Percentiles rank a stretch among this genome's conserved stretches.
phyloP scores from a whole-genome alignment of 2,329 filamentous ascomycete genomes.

The Monosporascus sp. region DNA sequence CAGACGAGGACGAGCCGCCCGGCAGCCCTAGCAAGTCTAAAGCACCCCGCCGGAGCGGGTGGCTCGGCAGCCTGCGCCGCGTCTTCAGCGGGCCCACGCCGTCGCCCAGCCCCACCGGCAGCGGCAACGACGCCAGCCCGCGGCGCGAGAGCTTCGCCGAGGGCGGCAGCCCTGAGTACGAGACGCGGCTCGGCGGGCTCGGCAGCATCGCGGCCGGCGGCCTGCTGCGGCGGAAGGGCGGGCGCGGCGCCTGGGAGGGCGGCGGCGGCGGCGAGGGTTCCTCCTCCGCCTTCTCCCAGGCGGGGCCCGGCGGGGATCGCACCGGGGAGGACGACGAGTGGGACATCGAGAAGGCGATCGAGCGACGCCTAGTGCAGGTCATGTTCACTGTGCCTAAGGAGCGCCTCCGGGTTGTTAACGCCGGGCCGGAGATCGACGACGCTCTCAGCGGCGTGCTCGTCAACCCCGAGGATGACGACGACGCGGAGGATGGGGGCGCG shows the following conservation, averaged over 20 bases:
- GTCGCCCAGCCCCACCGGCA: conserved; percentile 21
- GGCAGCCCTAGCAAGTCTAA: conserved; percentile 55
- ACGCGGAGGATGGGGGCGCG: background rate
- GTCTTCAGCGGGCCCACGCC: conserved; percentile 48
- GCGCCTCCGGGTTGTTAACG: conserved; percentile 83
- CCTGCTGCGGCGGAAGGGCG: conserved; percentile 49
- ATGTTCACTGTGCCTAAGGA: conserved; percentile 94
- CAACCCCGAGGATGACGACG: conserved; percentile 25
- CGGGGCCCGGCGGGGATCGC: conserved; percentile 20
- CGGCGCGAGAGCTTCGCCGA: conserved; percentile 27
- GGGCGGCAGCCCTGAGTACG: conserved; percentile 36
- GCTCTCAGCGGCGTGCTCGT: conserved; percentile 38
- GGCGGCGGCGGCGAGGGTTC: conserved; percentile 25
- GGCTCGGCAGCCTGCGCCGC: conserved; percentile 63
- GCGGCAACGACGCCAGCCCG: conserved; percentile 18
- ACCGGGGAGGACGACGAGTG: conserved; percentile 55
- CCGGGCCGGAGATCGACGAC: conserved; percentile 47
- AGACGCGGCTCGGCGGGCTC: conserved; percentile 35
- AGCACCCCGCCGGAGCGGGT: conserved; percentile 43
- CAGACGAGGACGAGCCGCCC: conserved; percentile 27
- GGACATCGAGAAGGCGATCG: conserved; percentile 70
- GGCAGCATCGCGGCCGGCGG: conserved; percentile 37
- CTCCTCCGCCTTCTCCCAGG: conserved; percentile 1
- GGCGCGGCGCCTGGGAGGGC: conserved; percentile 48
- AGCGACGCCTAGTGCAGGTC: conserved; percentile 67